Evolutionary conservation across 805 yeast species (phyloP), one percentile per base, ranked within the genome.

Genomic region (Monosporozyma aerobia): DNA sequence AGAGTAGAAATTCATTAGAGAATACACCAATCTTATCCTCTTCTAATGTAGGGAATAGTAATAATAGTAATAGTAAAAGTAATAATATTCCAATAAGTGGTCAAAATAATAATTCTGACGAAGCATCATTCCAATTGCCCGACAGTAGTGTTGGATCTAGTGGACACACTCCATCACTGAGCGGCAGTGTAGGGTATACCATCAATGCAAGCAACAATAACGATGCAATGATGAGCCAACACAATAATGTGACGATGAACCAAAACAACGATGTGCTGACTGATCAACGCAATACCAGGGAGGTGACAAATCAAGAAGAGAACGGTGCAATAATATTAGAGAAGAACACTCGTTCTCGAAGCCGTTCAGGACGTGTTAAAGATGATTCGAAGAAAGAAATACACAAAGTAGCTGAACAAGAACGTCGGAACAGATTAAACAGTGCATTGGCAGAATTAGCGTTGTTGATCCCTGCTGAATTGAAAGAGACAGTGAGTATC

Each of bases 371-470:
- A 3, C 48, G 46, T 9, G 48, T 46, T 13, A 56, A 53, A 30
- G 56, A 51, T 52, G 58, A 53, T 14, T 41, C 51, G 7, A 56
- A 64, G 52, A 72, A 70, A 47, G 68, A 71, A 29, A 68, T 72
- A 0, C 99, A 92, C 69, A 90, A 92, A 65, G 77, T 88, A 14
- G 98, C 99, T 0, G 99, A 92, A 69, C 97, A 94, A 69, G 98
- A 96, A 14, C 77, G 99, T 51, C 78, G 99, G 60, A 90, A 92
- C 67, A 76, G 99, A 56, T 85, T 92, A 83, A 94, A 94, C 67
- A 71, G 75, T 52, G 98, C 97, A 0, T 82, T 92, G 32, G 81
- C 80, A 45, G 96, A 87, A 44, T 72, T 92, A 54, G 83, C 84
- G 8, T 61, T 73, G 9, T 69, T 89, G 56, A 76, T 92, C 23